Evolutionary conservation across 2,329 filamentous ascomycete genomes (phyloP).

Genomic region (Herpomyces periplanetae): DNA sequence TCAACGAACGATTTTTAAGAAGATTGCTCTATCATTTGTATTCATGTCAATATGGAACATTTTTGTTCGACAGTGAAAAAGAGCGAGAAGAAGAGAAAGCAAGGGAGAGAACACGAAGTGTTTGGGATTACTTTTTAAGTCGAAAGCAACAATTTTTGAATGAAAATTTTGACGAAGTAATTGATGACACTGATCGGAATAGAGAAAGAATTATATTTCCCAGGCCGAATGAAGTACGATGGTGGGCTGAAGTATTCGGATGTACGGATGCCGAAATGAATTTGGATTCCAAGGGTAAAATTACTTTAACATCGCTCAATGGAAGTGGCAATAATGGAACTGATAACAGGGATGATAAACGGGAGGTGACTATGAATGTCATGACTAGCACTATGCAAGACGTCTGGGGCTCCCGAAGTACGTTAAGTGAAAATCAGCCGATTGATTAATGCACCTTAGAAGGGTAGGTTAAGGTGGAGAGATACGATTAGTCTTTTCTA

Average conservation of each 20-base stretch:
- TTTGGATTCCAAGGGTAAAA: too few relatives aligned
- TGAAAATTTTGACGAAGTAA: slow-evolving; percentile 25
- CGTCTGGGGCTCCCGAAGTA: too few relatives aligned
- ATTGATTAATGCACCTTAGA: too few relatives aligned
- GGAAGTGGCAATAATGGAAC: too few relatives aligned
- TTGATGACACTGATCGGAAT: slow-evolving; percentile 40
- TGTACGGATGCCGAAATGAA: slow-evolving; percentile 82
- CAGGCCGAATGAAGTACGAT: slow-evolving; percentile 31
- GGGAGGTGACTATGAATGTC: too few relatives aligned
- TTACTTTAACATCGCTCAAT: too few relatives aligned
- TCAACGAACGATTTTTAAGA: slow-evolving; percentile 66
- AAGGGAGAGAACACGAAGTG: slow-evolving; percentile 32
- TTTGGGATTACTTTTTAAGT: slow-evolving; percentile 81
- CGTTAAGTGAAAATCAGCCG: too few relatives aligned
- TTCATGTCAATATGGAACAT: slow-evolving; percentile 84
- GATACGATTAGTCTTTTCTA: too few relatives aligned
- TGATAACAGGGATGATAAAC: too few relatives aligned
- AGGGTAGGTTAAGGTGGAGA: too few relatives aligned
- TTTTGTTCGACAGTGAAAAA: slow-evolving; percentile 76
- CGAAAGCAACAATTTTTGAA: slow-evolving; percentile 48
- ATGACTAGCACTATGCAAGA: too few relatives aligned
- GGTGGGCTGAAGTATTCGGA: slow-evolving; percentile 72
- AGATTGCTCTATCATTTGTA: slow-evolving; percentile 72
- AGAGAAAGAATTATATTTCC: slow-evolving; percentile 57
- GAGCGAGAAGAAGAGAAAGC: slow-evolving; percentile 31